Evolutionary conservation across 352 stramenopile species (phyloP).

Genomic region (Phytophthora palmivora): DNA sequence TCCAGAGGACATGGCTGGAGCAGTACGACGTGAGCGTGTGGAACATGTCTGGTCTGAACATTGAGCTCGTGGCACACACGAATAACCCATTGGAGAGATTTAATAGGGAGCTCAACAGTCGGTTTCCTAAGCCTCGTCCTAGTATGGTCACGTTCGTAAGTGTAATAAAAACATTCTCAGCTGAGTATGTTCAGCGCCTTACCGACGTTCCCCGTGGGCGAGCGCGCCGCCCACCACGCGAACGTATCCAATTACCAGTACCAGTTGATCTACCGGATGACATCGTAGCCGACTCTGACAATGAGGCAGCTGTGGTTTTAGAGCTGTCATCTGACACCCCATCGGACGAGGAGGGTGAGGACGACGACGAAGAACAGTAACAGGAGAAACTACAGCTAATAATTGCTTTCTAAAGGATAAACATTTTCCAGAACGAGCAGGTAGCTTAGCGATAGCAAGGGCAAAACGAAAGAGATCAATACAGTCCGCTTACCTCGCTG

Average conservation of each 20-base stretch:
- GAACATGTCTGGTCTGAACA: constrained; percentile 4
- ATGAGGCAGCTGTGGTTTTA: not conserved
- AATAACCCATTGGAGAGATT: constrained; percentile 24
- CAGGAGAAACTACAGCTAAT: not conserved
- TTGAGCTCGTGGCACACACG: constrained; percentile 4
- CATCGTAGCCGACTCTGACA: constrained; percentile 5
- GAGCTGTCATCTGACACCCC: not conserved
- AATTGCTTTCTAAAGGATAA: not conserved
- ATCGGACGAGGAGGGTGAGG: constrained; percentile 3
- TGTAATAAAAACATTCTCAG: constrained; percentile 7
- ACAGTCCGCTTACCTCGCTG: constrained; percentile 7
- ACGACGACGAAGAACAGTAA: not conserved
- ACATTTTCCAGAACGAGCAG: constrained; percentile 1
- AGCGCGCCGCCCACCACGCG: not conserved
- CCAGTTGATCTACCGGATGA: constrained; percentile 4
- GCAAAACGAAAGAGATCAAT: constrained; percentile 3
- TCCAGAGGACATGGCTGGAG: constrained; percentile 14
- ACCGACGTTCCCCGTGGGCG: constrained; percentile 1
- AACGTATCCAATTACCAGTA: constrained; percentile 8
- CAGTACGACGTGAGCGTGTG: not conserved
- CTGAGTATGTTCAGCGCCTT: constrained; percentile 5
- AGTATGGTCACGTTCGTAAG: constrained; percentile 4
- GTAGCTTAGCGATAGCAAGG: constrained; percentile 6
- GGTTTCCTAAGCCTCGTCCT: not conserved
- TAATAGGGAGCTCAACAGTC: constrained; percentile 4